Base-by-base conservation (phyloP, 441 rosid species). In the Adansonia rubrostipa region DNA sequence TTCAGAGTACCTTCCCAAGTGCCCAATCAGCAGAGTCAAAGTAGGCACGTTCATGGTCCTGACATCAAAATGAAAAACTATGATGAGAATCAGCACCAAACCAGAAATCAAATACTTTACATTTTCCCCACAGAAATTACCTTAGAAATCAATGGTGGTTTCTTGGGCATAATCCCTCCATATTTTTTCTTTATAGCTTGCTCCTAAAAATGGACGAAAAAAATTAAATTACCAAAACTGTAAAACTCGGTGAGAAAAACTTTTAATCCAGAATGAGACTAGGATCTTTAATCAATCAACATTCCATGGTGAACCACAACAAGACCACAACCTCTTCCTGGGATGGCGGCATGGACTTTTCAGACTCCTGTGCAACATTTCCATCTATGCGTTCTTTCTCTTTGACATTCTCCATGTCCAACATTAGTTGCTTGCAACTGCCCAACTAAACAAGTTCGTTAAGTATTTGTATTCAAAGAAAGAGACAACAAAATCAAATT, bases 21-120 rank as follows among this genome's bases (percentile, higher is more conserved):
- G 99, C 99, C 99, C 99, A 96, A 77, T 94, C 99, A 82, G 99
- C 99, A 67, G 99, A 96, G 82, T 96, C 99, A 86, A 96, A 96
- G 86, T 91, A 96, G 13, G 99, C 99, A 77, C 99, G 92, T 77
- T 96, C 99, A 74, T 93, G 96, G 81, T 96, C 99, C 99, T 96
- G 82, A 66, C 64, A 85, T 67, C 63, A 69, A 81, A 60, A 77
- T 53, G 33, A 80, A 42, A 82, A 62, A 40, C 67, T 70, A 65
- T 65, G 68, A 75, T 53, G 9, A 42, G 45, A 51, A 62, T 54
- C 61, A 53, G 14, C 5, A 51, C 24, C 33, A 51, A 28, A 15
- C 56, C 6, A 44, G 42, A 74, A 66, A 73, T 20, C 70, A 75
- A 54, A 70, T 73, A 48, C 15, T 58, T 11, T 64, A 67, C 4